Percentiles rank a stretch among this genome's conserved stretches.
Evolutionary conservation across 2,329 filamentous ascomycete genomes (phyloP).

Genomic region (Cladophialophora yegresii): DNA sequence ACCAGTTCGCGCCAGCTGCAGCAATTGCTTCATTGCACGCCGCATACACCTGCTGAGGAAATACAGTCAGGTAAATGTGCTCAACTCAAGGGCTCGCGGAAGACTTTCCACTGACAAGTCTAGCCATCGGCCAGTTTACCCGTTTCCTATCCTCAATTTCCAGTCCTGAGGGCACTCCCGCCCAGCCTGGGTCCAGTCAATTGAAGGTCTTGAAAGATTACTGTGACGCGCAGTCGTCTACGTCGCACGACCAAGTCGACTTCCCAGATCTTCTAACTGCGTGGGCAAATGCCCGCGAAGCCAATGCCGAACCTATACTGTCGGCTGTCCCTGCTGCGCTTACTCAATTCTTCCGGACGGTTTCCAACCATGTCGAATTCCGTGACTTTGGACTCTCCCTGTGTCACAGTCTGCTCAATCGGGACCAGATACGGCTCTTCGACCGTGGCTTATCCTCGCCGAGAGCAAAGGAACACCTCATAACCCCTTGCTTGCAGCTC

Average conservation of each 20-base stretch:
- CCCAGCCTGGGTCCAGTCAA: slow-evolving; percentile 43
- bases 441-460: slow-evolving; percentile 76
- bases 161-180: slow-evolving; percentile 41
- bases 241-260: slow-evolving; percentile 59
- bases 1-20: slow-evolving; percentile 65
- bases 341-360: slow-evolving; percentile 75
- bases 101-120: slow-evolving; percentile 1
- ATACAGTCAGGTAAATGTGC: slow-evolving; percentile 62
- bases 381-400: slow-evolving; percentile 74
- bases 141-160: slow-evolving; percentile 47
- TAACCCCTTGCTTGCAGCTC: slow-evolving; percentile 82
- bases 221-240: slow-evolving; percentile 57
- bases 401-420: slow-evolving; percentile 78
- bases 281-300: slow-evolving; percentile 80
- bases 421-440: slow-evolving; percentile 76
- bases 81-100: slow-evolving; percentile 39
- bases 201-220: slow-evolving; percentile 50
- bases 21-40: slow-evolving; percentile 66
- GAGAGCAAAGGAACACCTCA: slow-evolving; percentile 81
- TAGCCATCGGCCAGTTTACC: slow-evolving; percentile 50
- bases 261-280: slow-evolving; percentile 80
- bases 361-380: slow-evolving; percentile 73
- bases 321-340: slow-evolving; percentile 79
- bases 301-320: slow-evolving; percentile 77
- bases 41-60: slow-evolving; percentile 52